Base-by-base conservation (phyloP, 768 basidiomycete genomes). In the Suillus lakei region DNA sequence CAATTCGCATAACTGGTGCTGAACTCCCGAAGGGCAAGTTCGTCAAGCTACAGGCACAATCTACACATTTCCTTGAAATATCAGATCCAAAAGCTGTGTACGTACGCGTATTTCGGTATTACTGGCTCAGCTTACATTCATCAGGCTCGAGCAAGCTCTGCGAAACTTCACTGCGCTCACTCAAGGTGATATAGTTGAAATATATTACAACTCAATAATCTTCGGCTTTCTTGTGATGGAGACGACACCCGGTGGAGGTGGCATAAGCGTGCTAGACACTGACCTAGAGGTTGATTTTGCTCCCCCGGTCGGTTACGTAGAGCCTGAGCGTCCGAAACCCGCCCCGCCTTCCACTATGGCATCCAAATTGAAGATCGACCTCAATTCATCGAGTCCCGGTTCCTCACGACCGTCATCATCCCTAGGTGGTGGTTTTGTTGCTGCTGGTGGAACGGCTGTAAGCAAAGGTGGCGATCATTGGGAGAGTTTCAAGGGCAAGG, bases 221-320 rank as follows among this genome's bases (percentile, higher is more conserved):
- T 99, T 99, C 75, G 94, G 96, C 60, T 85, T 99, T 54, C 88
- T 98, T 50, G 90, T 99, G 43, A 98, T 99, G 95, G 97, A 99
- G 78, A 87, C 91, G 13, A 85, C 83, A 53, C 95, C 96, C 2
- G 92, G 91, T 9, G 93, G 91, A 23, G 88, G 88, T 64, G 97
- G 96, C 9, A 98, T 99, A 71, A 88, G 82, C 56, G 87, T 98
- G 60, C 79, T 98, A 60, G 96, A 99, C 73, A 98, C 96, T 0
- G 98, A 99, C 84, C 87, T 99, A 1, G 96, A 98, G 78, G 98
- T 99, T 63, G 98, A 99, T 76, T 99, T 99, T 74, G 98, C 93
- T 1, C 80, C 96, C 1, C 97, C 97, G 0, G 86, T 93, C 26
- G 93, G 93, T 44, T 99, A 99, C 74, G 91, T 96, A 41, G 98